phyloP scores from a whole-genome alignment of 2,329 filamentous ascomycete genomes.

The Cladobotryum protrusum region DNA sequence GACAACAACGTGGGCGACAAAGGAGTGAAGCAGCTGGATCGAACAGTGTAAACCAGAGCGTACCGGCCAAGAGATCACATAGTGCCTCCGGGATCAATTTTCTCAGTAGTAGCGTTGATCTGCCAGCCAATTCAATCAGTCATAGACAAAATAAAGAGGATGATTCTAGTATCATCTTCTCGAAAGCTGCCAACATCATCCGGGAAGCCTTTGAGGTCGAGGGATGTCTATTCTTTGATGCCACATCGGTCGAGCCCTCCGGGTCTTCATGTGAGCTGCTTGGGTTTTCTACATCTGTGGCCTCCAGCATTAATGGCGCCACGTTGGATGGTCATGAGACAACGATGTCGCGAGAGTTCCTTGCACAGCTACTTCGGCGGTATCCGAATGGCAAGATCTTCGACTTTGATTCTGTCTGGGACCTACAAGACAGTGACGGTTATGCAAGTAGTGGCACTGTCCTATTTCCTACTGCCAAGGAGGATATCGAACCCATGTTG shows the following conservation, averaged over 20 bases:
- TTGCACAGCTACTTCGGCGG: conserved; percentile 35
- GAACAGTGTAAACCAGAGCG: no score
- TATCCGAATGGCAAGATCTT: conserved; percentile 43
- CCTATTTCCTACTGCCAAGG: not conserved
- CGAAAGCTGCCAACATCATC: conserved; percentile 38
- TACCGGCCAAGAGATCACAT: no score
- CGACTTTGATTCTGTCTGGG: conserved; percentile 35
- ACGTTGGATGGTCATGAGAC: conserved; percentile 10
- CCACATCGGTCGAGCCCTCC: conserved; percentile 23
- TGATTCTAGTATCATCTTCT: conserved; percentile 26
- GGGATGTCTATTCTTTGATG: conserved; percentile 29
- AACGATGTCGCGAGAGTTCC: conserved; percentile 31
- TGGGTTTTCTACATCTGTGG: conserved; percentile 31
- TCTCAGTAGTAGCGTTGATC: not conserved
- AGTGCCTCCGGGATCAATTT: no score
- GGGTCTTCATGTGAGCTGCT: conserved; percentile 27
- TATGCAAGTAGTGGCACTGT: conserved; percentile 13
- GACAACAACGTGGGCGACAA: no score
- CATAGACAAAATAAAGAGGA: not conserved
- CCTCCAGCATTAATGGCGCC: conserved; percentile 28
- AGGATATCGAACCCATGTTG: not conserved
- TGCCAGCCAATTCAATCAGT: not conserved
- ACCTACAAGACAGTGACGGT: conserved; percentile 25
- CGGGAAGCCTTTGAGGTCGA: conserved; percentile 35
- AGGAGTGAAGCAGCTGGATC: no score